Conservation (phyloP, 1,284 basidiomycete genomes). For the Pisolithus thermaeus region DNA sequence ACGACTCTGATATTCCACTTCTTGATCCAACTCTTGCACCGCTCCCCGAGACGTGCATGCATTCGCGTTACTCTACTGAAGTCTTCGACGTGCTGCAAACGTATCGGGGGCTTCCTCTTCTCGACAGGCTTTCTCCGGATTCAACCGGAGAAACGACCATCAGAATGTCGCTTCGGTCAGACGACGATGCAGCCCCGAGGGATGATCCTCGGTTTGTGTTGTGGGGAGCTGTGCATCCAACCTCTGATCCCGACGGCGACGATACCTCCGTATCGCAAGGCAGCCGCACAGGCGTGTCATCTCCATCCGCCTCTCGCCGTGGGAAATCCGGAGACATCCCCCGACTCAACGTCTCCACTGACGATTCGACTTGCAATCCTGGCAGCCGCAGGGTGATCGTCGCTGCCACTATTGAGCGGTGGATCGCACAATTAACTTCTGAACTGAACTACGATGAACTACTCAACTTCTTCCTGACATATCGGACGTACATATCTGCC, state of each 20-base stretch:
- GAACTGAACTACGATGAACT: conserved; percentile 79
- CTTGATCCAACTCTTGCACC: conserved; percentile 23
- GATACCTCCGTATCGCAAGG: conserved; percentile 43
- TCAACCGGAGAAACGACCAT: conserved; percentile 47
- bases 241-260: conserved; percentile 34
- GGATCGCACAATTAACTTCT: conserved; percentile 84
- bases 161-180: conserved; percentile 56
- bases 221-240: conserved; percentile 63
- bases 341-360: conserved; percentile 19
- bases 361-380: conserved; percentile 11
- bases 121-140: conserved; percentile 50
- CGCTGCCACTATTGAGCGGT: conserved; percentile 84
- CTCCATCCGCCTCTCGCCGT: conserved; percentile 30
- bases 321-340: conserved; percentile 31
- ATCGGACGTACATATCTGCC: conserved; percentile 73
- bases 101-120: conserved; percentile 65
- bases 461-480: conserved; percentile 83
- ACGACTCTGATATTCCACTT: conserved; percentile 23
- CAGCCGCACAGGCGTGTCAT: conserved; percentile 45
- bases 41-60: conserved; percentile 41
- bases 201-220: conserved; percentile 86
- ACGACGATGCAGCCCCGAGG: conserved; percentile 62
- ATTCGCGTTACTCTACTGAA: conserved; percentile 62
- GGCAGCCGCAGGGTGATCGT: conserved; percentile 52
- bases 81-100: conserved; percentile 81